Evolutionary conservation across 2,329 filamentous ascomycete genomes (phyloP).

Genomic region (Aspergillus luchuensis): DNA sequence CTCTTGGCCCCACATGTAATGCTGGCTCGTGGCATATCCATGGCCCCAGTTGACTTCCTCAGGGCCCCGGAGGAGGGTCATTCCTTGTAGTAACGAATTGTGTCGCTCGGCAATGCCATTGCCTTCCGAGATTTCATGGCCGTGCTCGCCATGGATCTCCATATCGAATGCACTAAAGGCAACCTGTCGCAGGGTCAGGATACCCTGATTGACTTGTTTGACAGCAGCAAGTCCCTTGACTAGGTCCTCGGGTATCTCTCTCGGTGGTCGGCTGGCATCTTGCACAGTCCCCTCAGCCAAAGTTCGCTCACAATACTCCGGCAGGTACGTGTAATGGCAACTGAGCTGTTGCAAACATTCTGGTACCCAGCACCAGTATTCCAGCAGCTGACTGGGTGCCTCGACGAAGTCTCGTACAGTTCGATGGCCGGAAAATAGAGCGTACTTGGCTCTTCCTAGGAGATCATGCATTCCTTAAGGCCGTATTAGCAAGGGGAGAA

Average conservation of each 20-base stretch:
- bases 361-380: constrained; percentile 6
- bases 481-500: neutral
- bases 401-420: constrained; percentile 9
- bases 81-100: neutral
- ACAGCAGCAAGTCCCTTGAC: neutral
- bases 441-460: neutral
- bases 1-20: constrained; percentile 7
- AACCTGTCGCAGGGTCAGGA: neutral
- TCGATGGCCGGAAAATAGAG: constrained; percentile 6
- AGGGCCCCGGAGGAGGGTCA: neutral
- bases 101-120: neutral
- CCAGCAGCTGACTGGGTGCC: constrained; percentile 2
- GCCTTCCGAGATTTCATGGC: neutral
- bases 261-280: neutral
- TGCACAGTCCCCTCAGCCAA: no score
- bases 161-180: constrained; percentile 8
- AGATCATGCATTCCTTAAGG: constrained; percentile 3
- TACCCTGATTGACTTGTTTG: constrained; percentile 1
- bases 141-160: neutral
- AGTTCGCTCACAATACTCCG: neutral
- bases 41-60: neutral
- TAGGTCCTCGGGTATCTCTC: neutral
- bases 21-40: constrained; percentile 1
- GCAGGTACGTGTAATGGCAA: neutral
- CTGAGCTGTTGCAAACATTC: constrained; percentile 4